Base-by-base conservation (phyloP, 176 grass and related monocot genomes). In the Hyparrhenia diplandra region DNA sequence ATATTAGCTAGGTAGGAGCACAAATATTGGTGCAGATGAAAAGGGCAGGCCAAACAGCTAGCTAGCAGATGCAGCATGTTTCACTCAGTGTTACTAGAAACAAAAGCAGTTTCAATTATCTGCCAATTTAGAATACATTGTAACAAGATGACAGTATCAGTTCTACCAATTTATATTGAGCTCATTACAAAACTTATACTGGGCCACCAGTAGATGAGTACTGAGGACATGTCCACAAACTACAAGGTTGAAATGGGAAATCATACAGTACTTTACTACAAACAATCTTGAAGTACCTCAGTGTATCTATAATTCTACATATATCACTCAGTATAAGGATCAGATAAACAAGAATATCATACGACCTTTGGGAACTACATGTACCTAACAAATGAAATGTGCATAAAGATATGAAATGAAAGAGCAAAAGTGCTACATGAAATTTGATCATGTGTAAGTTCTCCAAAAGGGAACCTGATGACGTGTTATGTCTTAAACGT, bases 321-420 rank as follows among this genome's bases (percentile, higher is more conserved):
- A 27, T 25, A 80, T 43, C 27, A 74, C 6, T 67, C 13, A 45
- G 40, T 64, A 55, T 2, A 76, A 75, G 45, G 69, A 81, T 63
- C 18, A 71, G 32, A 58, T 36, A 47, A 39, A 68, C 35, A 74
- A 74, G 17, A 27, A 60, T 27, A 27, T 27, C 24, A 61, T 67
- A 79, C 24, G 20, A 64, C 52, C 21, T 57, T 14, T 60, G 59
- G 12, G 70, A 10, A 69, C 51, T 74, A 49, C 12, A 32, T 31
- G n/a, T 47, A 80, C 37, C 23, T 78, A 40, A 88, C 18, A 75
- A 24, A 67, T 14, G 27, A 78, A 57, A 64, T 83, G 16, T 24
- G 20, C 40, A 69, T 13, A 31, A 78, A 54, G 13, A 14, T 11
- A 70, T 20, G 30, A 61, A 43, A 74, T 8, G 5, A 69, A 63